These are phyloP conservation scores for Monoraphidium neglectum DNA, from an alignment of 139 green algal genomes.

Conservation along the genomic window DNA sequence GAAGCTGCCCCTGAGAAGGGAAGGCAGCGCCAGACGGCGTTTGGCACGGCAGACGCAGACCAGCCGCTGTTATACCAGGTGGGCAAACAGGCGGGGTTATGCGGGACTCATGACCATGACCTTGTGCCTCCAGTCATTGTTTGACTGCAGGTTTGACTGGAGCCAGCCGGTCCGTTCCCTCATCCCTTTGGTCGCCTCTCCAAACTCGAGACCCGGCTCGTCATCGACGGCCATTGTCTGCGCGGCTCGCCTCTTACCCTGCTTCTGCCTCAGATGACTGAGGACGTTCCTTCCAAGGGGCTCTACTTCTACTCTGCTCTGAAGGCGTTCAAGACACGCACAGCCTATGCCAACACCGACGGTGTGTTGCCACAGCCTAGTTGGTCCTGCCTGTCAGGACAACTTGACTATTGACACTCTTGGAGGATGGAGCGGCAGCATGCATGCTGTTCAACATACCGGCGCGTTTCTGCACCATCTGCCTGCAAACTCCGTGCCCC, in stretches of 20 bases:
- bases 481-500: no score
- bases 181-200: no score
- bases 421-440: no score
- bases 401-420: no score
- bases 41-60: not conserved
- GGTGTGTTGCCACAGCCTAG: no score
- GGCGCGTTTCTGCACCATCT: no score
- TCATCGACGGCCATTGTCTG: not conserved
- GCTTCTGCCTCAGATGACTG: constrained; percentile 40
- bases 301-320: constrained; percentile 70
- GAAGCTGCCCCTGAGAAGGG: not conserved
- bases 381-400: no score
- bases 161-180: no score
- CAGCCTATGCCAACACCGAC: constrained; percentile 73
- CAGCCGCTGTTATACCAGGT: not conserved
- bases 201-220: no score
- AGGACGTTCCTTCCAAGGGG: constrained; percentile 43
- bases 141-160: not conserved
- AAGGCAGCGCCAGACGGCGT: constrained; percentile 23
- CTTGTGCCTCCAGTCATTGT: not conserved
- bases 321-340: constrained; percentile 63
- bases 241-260: not conserved
- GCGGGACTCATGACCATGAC: not conserved
- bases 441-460: no score
- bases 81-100: not conserved